These are phyloP conservation scores for Penicillium griseofulvum DNA, from an alignment of 2,329 filamentous ascomycete species.

Conservation along the genomic window DNA sequence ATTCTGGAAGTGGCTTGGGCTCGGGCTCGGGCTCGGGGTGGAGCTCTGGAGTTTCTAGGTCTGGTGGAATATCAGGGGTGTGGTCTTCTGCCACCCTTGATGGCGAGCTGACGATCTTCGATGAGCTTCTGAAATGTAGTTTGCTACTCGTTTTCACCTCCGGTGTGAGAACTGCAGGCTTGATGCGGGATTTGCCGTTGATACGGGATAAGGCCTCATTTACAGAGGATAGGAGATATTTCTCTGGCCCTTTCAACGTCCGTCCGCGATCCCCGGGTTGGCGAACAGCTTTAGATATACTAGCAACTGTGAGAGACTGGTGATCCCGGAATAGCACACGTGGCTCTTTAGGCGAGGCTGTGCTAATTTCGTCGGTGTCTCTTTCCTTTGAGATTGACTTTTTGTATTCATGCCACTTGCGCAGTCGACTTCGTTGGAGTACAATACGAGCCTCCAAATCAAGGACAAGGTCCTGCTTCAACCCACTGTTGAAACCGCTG, in stretches of 20 bases:
- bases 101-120: not conserved
- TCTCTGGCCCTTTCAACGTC: conserved; percentile 28
- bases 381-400: conserved; percentile 31
- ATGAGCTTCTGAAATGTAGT: not conserved
- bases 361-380: not conserved
- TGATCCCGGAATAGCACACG: conserved; percentile 37
- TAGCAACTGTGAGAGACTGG: conserved; percentile 39
- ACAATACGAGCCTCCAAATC: conserved; percentile 68
- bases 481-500: conserved; percentile 39
- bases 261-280: conserved; percentile 25
- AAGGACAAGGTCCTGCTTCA: conserved; percentile 51
- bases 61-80: not conserved
- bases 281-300: conserved; percentile 35
- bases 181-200: conserved; percentile 22
- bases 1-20: conserved; percentile 1
- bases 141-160: not conserved
- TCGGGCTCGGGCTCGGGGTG: not conserved
- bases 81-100: not conserved
- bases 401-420: conserved; percentile 71
- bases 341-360: conserved; percentile 10
- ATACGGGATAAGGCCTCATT: conserved; percentile 33
- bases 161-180: not conserved
- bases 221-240: conserved; percentile 34
- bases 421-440: conserved; percentile 65
- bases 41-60: not conserved